Percentiles rank a stretch among this genome's conserved stretches.
Conservation (phyloP, 192 early-diverging fungal species). For the Coemansia sp. region DNA sequence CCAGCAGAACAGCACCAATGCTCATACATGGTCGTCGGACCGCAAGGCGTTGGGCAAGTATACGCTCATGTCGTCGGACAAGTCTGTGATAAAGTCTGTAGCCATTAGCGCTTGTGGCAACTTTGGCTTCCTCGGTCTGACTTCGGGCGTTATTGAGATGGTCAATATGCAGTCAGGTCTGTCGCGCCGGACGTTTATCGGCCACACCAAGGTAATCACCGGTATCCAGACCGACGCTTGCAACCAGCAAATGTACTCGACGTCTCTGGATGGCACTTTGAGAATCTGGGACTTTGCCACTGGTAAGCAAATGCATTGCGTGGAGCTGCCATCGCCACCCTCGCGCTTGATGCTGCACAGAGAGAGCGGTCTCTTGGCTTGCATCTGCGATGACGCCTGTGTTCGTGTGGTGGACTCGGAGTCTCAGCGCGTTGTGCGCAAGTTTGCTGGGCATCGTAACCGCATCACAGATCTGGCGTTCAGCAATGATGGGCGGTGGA, state of each 20-base stretch:
- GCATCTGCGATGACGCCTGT: constrained; percentile 81
- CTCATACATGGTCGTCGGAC: constrained; percentile 82
- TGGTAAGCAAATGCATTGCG: constrained; percentile 61
- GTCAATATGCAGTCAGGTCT: constrained; percentile 96
- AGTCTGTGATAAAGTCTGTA: constrained; percentile 60
- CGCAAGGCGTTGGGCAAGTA: constrained; percentile 75
- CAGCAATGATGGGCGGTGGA: constrained; percentile 90
- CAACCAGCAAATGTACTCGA: constrained; percentile 73
- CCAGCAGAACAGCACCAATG: constrained; percentile 73
- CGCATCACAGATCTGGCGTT: constrained; percentile 90
- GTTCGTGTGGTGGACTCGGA: constrained; percentile 89
- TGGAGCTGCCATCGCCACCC: constrained; percentile 69
- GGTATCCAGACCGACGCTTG: constrained; percentile 75
- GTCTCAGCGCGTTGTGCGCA: constrained; percentile 78
- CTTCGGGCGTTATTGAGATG: constrained; percentile 79
- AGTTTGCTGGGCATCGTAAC: constrained; percentile 85
- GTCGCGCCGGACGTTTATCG: constrained; percentile 68
- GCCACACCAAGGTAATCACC: constrained; percentile 79
- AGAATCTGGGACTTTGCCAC: constrained; percentile 86
- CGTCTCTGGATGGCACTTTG: constrained; percentile 75
- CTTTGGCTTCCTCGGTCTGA: constrained; percentile 86
- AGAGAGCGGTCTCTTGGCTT: constrained; percentile 79
- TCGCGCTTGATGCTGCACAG: constrained; percentile 63
- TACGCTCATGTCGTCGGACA: constrained; percentile 65
- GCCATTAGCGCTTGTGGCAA: constrained; percentile 89